Evolutionary conservation across 2,329 filamentous ascomycete genomes (phyloP), one percentile per base, ranked within the genome.

Genomic region (Pestalotiopsis sp.): DNA sequence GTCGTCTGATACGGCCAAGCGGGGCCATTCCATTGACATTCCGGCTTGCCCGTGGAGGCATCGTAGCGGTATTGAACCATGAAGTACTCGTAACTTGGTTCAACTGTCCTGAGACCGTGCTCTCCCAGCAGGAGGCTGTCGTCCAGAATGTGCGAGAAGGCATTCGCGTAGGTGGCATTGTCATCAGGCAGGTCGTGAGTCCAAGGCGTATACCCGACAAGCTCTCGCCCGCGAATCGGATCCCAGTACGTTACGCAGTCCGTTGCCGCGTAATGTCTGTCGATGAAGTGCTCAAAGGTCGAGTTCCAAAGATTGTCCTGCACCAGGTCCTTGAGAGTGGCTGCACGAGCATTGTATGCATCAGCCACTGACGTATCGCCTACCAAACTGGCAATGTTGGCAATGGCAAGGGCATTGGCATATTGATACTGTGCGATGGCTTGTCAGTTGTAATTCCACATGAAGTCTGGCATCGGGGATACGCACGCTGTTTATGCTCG

Each of bases 21-120:
- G 0, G 82, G 81, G 1, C 82, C 82, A 55, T 83, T 83, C 82
- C 82, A 83, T 62, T 83, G 82, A 65, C 82, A 84, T 64, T 83
- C 81, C 2, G 74, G 76, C 7, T 77, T 70, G 36, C 39, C 39
- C 14, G 68, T 65, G 1, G 71, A 73, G 11, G 76, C 76, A 57
- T 80, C 76, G 67, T 83, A 83, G 7, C 80, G 75, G 69, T 82
- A 82, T 70, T 81, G 80, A 0, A 75, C 76, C 81, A 84, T 83
- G 73, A 81, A 84, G 69, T 83, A 82, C 69, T 83, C 71, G 68
- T 82, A 83, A 55, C 77, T 80, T 1, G 81, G 81, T 64, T 82
- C 82, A n/a, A 77, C 79, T 9, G 82, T 84, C 7, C 81, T 76
- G 36, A 83, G 73, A 11, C 82, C 81, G 39, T 77, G 57, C 27